Base-by-base conservation (phyloP, 805 yeast genomes). In the Yamadazyma kitorensis region DNA sequence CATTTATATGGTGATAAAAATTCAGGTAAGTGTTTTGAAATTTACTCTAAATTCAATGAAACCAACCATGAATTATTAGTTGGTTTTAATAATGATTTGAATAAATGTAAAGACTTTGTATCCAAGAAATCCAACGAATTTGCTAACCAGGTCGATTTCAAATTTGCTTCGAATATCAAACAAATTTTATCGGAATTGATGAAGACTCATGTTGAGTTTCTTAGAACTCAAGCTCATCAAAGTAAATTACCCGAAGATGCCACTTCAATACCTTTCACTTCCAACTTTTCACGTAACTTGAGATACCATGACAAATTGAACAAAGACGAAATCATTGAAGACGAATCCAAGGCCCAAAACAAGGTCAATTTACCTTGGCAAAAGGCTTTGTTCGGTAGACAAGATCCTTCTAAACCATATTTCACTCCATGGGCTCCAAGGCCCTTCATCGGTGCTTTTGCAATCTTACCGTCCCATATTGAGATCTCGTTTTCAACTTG, bases 371-470 rank as follows among this genome's bases (percentile, higher is more conserved):
- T 88, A 39, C 96, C 95, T 37, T 86, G 93, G 89, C 95, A 87
- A 61, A 71, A 70, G 37, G 69, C 72, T 32, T 70, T 84, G 42
- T 87, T 73, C 59, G 98, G 98, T 15, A 81, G 95, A 51, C 61
- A 77, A 46, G 82, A 86, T 34, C 82, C 88, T 11, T 53, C 68
- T 12, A 88, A 85, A 64, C 76, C 89, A 4, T 93, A 82, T 63
- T 93, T 91, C 70, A 87, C 98, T 2, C 98, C 98, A 33, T 93
- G 97, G 97, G 74, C 81, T 40, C 94, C 96, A 46, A 82, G 96
- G 64, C 93, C 87, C 27, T 93, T 91, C 63, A 64, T 93, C 44
- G 89, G 95, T 2, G 94, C 95, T 29, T 86, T 88, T 61, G 93
- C 97, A 9, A 76, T 93, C 40, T 72, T 86, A 51, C 98, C 98